Percentiles rank a stretch among this genome's conserved stretches.
phyloP scores from a whole-genome alignment of 768 basidiomycete species.

The Tremella fuciformis region DNA sequence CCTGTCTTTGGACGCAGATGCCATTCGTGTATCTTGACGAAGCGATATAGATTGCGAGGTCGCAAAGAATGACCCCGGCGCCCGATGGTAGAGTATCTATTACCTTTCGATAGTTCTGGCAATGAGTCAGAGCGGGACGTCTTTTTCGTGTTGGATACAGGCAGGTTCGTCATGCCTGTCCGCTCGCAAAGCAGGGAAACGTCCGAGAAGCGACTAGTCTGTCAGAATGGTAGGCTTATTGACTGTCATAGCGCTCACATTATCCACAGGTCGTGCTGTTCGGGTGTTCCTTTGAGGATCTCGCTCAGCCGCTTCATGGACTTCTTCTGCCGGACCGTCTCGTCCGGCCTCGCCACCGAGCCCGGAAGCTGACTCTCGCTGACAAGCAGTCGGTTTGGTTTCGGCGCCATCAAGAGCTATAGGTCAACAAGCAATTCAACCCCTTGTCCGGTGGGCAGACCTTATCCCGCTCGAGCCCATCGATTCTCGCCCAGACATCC shows the following conservation, averaged over 20 bases:
- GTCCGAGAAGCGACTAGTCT: slow-evolving; percentile 74
- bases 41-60: slow-evolving; percentile 88
- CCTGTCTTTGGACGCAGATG: slow-evolving; percentile 21
- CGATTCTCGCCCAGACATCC: slow-evolving; percentile 92
- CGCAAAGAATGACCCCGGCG: slow-evolving; percentile 70
- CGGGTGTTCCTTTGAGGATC: slow-evolving; percentile 62
- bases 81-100: not conserved
- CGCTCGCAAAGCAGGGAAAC: slow-evolving; percentile 88
- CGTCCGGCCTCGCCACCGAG: slow-evolving; percentile 46
- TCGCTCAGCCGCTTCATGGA: slow-evolving; percentile 88
- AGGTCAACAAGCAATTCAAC: not conserved
- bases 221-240: slow-evolving; percentile 3
- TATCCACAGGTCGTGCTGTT: slow-evolving; percentile 88
- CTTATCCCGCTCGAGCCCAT: slow-evolving; percentile 89
- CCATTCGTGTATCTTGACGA: slow-evolving; percentile 67
- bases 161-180: slow-evolving; percentile 71
- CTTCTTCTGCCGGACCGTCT: slow-evolving; percentile 72
- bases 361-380: slow-evolving; percentile 60
- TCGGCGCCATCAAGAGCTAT: slow-evolving; percentile 72
- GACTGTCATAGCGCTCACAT: slow-evolving; percentile 55
- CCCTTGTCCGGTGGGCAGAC: slow-evolving; percentile 52
- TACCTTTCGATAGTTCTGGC: slow-evolving; percentile 53
- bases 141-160: slow-evolving; percentile 33
- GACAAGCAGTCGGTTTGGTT: slow-evolving; percentile 79
- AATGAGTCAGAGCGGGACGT: slow-evolving; percentile 6